Evolutionary conservation across 768 basidiomycete species (phyloP).

Genomic region (Boletus rufocinnamomeus): DNA sequence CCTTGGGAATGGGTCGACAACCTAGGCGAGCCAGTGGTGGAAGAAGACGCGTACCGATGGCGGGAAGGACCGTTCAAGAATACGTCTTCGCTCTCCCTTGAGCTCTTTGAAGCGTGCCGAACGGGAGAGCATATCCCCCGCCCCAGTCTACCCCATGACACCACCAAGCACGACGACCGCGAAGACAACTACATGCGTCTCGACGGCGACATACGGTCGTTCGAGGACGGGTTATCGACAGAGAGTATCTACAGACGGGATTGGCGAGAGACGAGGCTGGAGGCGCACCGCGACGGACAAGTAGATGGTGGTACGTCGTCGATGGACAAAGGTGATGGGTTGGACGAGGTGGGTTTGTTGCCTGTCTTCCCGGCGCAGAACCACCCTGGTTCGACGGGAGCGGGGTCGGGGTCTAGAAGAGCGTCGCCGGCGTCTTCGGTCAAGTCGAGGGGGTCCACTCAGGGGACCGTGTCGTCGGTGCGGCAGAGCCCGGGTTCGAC

Average conservation of each 20-base stretch:
- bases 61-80: slow-evolving; percentile 58
- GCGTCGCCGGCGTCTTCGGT: slow-evolving; percentile 53
- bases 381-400: slow-evolving; percentile 14
- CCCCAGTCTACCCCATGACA: background rate
- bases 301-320: slow-evolving; percentile 9
- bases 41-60: slow-evolving; percentile 45
- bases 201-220: slow-evolving; percentile 52
- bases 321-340: slow-evolving; percentile 24
- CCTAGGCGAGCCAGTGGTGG: slow-evolving; percentile 49
- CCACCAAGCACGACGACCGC: slow-evolving; percentile 22
- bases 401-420: slow-evolving; percentile 37
- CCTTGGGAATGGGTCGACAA: slow-evolving; percentile 91
- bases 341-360: slow-evolving; percentile 34
- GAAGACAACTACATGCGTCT: slow-evolving; percentile 22
- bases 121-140: slow-evolving; percentile 57
- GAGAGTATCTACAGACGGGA: slow-evolving; percentile 73
- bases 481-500: slow-evolving; percentile 52
- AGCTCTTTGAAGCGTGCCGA: slow-evolving; percentile 63
- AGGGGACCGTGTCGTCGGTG: slow-evolving; percentile 29
- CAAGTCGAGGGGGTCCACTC: slow-evolving; percentile 39
- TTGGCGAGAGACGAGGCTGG: slow-evolving; percentile 71
- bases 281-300: slow-evolving; percentile 18
- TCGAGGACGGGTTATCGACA: slow-evolving; percentile 63
- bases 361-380: slow-evolving; percentile 26
- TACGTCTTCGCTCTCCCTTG: slow-evolving; percentile 68